phyloP scores from a whole-genome alignment of 1,284 basidiomycete genomes.

The Leccinum subrobustum region DNA sequence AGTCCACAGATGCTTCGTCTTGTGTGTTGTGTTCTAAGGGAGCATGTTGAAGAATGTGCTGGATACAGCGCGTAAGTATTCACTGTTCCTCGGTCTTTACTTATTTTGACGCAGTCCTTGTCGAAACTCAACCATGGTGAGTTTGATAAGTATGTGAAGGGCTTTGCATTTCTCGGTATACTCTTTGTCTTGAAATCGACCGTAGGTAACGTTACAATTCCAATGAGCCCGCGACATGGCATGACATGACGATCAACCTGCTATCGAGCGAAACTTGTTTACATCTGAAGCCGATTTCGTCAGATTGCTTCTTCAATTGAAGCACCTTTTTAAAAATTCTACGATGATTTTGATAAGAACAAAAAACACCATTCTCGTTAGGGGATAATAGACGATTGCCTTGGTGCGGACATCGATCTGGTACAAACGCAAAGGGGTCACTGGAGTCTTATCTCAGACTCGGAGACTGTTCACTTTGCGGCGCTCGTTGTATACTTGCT shows the following conservation, averaged over 20 bases:
- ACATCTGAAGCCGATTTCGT: constrained; percentile 76
- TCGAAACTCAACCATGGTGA: constrained; percentile 64
- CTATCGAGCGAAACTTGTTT: constrained; percentile 19
- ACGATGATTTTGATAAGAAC: constrained; percentile 27
- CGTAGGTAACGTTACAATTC: constrained; percentile 88
- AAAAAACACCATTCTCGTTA: constrained; percentile 39
- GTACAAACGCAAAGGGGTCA: constrained; percentile 78
- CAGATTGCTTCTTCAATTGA: constrained; percentile 67
- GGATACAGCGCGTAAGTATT: not conserved
- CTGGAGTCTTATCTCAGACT: constrained; percentile 88
- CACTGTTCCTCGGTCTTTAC: constrained; percentile 80
- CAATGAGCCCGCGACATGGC: constrained; percentile 55
- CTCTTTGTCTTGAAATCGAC: constrained; percentile 73
- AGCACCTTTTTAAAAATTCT: constrained; percentile 57
- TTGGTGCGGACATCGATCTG: constrained; percentile 64
- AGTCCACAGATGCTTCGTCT: constrained; percentile 21
- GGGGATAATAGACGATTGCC: constrained; percentile 76
- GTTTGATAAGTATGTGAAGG: constrained; percentile 92
- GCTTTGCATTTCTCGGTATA: constrained; percentile 52
- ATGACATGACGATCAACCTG: not conserved
- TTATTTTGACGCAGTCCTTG: constrained; percentile 84
- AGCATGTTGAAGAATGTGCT: not conserved
- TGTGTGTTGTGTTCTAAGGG: constrained; percentile 37
- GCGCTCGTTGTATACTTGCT: constrained; percentile 56
- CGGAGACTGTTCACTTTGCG: constrained; percentile 58